Conservation (phyloP, 495 filamentous ascomycete genomes). For the Cercophora samala region DNA sequence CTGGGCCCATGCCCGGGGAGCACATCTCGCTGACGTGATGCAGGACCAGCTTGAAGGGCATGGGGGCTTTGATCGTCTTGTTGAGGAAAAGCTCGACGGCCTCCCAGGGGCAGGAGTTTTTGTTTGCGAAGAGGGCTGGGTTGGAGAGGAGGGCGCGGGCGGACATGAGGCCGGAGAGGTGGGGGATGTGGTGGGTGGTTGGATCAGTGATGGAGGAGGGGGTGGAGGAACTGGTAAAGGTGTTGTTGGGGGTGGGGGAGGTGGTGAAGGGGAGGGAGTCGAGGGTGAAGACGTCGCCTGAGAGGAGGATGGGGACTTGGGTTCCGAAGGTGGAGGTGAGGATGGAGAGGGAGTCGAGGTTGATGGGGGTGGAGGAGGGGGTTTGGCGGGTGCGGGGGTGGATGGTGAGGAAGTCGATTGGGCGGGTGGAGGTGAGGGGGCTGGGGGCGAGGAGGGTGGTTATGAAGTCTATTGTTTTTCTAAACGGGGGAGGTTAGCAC, state of each 20-base stretch:
- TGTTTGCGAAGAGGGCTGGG: slow-evolving; percentile 59
- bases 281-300: slow-evolving; percentile 60
- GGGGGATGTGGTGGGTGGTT: slow-evolving; percentile 30
- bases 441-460: slow-evolving; percentile 46
- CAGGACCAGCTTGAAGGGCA: slow-evolving; percentile 57
- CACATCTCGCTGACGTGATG: slow-evolving; percentile 66
- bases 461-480: slow-evolving; percentile 49
- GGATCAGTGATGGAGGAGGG: slow-evolving; percentile 20
- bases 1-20: slow-evolving; percentile 45
- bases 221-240: slow-evolving; percentile 23
- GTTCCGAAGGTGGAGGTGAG: slow-evolving; percentile 46
- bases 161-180: slow-evolving; percentile 57
- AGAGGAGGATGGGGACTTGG: slow-evolving; percentile 55
- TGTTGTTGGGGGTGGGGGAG: slow-evolving; percentile 35
- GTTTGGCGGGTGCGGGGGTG: slow-evolving; percentile 58
- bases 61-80: slow-evolving; percentile 47
- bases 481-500: slow-evolving; percentile 7
- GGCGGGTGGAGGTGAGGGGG: slow-evolving; percentile 38
- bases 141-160: slow-evolving; percentile 56
- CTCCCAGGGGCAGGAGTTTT: slow-evolving; percentile 54
- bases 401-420: slow-evolving; percentile 61
- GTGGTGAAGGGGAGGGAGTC: slow-evolving; percentile 43
- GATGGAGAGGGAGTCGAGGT: slow-evolving; percentile 56
- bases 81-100: slow-evolving; percentile 58
- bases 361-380: slow-evolving; percentile 53